These are phyloP conservation scores for Candolleomyces eurysporus DNA, from an alignment of 768 basidiomycete species.

Conservation along the genomic window DNA sequence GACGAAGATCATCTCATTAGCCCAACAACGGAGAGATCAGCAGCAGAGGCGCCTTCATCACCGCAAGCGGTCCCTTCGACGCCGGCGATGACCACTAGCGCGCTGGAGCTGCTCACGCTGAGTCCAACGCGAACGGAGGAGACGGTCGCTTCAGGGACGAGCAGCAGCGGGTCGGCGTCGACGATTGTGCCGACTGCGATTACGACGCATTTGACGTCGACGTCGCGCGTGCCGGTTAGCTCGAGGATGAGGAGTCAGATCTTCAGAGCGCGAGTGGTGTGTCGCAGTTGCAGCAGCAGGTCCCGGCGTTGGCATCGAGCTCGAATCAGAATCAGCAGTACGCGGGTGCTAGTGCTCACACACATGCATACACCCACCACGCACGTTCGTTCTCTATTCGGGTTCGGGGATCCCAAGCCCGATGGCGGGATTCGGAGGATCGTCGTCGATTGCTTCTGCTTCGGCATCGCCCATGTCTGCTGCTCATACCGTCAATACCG, in stretches of 20 bases:
- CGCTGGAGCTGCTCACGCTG: no score
- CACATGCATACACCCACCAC: not conserved
- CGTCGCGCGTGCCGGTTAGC: not conserved
- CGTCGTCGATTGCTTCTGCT: no score
- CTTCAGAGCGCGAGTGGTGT: not conserved
- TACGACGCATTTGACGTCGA: not conserved
- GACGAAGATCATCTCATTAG: not conserved
- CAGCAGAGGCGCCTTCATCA: not conserved
- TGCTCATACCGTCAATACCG: no score
- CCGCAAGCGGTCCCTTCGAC: no score
- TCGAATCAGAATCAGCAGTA: not conserved
- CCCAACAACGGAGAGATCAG: not conserved
- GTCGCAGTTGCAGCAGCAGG: not conserved
- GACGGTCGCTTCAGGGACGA: not conserved
- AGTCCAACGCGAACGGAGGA: not conserved
- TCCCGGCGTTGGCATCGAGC: not conserved
- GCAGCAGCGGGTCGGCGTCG: not conserved
- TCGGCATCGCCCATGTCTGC: no score
- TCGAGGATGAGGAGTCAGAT: not conserved
- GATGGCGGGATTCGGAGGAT: no score
- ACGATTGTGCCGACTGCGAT: not conserved
- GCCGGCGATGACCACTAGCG: no score
- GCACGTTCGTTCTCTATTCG: not conserved
- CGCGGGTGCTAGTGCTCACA: not conserved
- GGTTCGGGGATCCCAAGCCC: no score